phyloP scores from a whole-genome alignment of 345 rosid genomes.

The Reutealis trisperma region DNA sequence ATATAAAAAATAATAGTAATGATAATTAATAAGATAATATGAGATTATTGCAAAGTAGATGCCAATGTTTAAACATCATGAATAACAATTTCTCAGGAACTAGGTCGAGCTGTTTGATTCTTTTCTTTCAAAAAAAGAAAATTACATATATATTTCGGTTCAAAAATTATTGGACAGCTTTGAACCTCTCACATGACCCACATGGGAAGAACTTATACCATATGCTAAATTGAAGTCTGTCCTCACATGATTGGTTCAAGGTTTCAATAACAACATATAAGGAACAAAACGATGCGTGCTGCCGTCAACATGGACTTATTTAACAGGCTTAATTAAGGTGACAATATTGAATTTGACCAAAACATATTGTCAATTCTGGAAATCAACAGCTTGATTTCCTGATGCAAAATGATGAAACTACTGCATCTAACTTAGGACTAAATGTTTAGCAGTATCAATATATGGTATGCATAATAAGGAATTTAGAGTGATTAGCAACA shows the following conservation, averaged over 20 bases:
- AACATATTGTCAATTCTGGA: not conserved
- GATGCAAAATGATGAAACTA: not conserved
- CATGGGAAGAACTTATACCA: not conserved
- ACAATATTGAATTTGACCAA: not conserved
- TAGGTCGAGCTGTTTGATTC: not conserved
- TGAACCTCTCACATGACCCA: not conserved
- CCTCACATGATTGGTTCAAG: not conserved
- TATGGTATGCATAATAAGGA: not conserved
- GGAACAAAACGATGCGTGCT: no score
- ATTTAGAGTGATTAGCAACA: not conserved
- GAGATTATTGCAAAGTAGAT: no score
- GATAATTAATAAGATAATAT: no score
- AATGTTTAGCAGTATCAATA: not conserved
- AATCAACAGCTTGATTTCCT: not conserved
- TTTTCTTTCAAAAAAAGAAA: not conserved
- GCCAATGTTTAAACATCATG: no score
- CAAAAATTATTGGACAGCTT: not conserved
- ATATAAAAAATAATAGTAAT: no score
- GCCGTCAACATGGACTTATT: no score
- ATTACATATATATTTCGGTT: not conserved
- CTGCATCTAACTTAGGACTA: not conserved
- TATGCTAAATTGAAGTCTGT: not conserved
- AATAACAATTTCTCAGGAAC: not conserved
- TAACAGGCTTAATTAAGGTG: not conserved
- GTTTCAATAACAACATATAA: not conserved